phyloP scores from a whole-genome alignment of 495 filamentous ascomycete species.

The Penicillium psychrofluorescens region DNA sequence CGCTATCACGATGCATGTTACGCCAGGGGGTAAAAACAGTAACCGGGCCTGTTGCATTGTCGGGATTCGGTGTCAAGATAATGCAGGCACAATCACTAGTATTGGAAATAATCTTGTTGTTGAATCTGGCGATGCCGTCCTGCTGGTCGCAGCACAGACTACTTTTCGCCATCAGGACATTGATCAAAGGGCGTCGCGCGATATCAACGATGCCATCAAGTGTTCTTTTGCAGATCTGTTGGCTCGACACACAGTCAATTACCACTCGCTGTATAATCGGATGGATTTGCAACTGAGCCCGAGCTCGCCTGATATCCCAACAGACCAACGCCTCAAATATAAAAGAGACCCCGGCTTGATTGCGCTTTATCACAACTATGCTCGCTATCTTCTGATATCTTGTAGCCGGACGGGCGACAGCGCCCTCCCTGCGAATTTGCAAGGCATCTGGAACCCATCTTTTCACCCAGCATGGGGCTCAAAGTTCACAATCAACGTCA shows the following conservation, averaged over 20 bases:
- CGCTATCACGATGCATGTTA: conserved; percentile 30
- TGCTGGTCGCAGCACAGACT: conserved; percentile 35
- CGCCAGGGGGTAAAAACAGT: conserved; percentile 26
- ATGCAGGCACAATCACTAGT: conserved; percentile 14
- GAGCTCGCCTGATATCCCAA: conserved; percentile 17
- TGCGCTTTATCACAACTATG: conserved; percentile 40
- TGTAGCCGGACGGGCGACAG: conserved; percentile 29
- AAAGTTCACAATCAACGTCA: conserved; percentile 54
- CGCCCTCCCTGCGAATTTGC: conserved; percentile 48
- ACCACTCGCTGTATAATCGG: conserved; percentile 23
- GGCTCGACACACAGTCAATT: conserved; percentile 23
- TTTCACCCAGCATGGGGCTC: conserved; percentile 45
- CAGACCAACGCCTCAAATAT: conserved; percentile 17
- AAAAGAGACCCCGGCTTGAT: conserved; percentile 29
- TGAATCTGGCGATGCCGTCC: conserved; percentile 18
- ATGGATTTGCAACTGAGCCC: conserved; percentile 22
- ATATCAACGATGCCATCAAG: conserved; percentile 16
- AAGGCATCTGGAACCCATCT: conserved; percentile 50
- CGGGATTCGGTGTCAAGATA: conserved; percentile 14
- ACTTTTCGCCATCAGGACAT: conserved; percentile 26
- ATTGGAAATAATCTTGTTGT: conserved; percentile 26
- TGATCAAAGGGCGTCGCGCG: conserved; percentile 11
- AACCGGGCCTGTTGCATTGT: conserved; percentile 27
- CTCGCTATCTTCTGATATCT: conserved; percentile 40
- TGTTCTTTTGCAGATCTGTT: conserved; percentile 14